A percentile compares a stretch with the other conserved stretches of the same genome.
Conservation (phyloP, 495 filamentous ascomycete genomes). For the Trypethelium eluteriae region DNA sequence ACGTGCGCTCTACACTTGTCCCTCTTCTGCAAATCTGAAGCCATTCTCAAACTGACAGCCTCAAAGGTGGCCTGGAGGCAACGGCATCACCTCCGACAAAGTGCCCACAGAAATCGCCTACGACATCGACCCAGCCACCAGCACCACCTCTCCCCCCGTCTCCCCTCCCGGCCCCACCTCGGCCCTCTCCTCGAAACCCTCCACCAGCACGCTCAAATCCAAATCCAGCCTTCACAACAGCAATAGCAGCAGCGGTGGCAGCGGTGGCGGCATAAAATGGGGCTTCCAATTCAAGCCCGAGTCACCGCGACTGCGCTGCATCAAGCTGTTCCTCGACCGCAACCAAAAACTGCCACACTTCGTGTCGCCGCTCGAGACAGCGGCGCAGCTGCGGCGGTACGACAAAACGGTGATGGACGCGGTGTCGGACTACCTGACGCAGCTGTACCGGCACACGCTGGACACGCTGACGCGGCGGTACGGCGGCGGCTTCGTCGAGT, state of each 20-base stretch:
- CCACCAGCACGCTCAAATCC: not conserved
- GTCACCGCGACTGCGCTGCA: constrained; percentile 64
- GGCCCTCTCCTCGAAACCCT: constrained; percentile 2
- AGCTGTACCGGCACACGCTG: constrained; percentile 66
- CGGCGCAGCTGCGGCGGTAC: constrained; percentile 57
- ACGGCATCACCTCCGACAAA: constrained; percentile 44
- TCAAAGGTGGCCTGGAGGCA: constrained; percentile 59
- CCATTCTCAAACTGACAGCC: not conserved
- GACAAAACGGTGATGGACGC: constrained; percentile 41
- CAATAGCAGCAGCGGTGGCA: no score
- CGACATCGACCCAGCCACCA: constrained; percentile 17
- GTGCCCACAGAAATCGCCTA: constrained; percentile 41
- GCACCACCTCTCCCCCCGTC: constrained; percentile 29
- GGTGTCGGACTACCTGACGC: constrained; percentile 42
- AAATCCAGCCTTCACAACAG: constrained; percentile 9
- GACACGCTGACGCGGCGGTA: constrained; percentile 55
- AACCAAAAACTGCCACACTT: constrained; percentile 70
- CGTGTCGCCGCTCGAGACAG: constrained; percentile 65
- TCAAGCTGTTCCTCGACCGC: constrained; percentile 72
- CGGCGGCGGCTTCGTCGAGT: constrained; percentile 38
- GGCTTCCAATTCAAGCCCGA: constrained; percentile 72
- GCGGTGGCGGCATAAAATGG: constrained; percentile 49
- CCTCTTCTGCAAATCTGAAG: not conserved
- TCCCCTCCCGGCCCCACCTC: constrained; percentile 31
- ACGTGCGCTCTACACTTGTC: constrained; percentile 31